phyloP scores from a whole-genome alignment of 2,329 filamentous ascomycete genomes.

The Pseudogymnoascus sp. region DNA sequence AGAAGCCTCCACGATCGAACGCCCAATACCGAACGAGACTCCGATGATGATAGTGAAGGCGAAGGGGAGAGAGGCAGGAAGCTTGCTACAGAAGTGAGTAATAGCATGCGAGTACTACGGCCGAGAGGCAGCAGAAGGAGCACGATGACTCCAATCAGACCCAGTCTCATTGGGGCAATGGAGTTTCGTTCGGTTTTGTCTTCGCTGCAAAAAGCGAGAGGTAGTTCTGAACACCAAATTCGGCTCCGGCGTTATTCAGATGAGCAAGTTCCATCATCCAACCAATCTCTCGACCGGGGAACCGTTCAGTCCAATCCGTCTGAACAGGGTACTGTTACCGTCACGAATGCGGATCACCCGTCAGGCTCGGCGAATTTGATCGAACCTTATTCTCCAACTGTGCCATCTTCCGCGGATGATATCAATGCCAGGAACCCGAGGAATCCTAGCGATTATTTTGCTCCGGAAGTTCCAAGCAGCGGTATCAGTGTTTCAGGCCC shows the following conservation, averaged over 20 bases:
- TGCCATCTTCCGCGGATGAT: slow-evolving; percentile 25
- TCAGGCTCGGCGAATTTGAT: slow-evolving; percentile 19
- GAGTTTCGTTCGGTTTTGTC: slow-evolving; percentile 88
- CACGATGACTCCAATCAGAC: slow-evolving; percentile 77
- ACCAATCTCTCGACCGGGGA: background rate
- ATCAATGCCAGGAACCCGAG: slow-evolving; percentile 6
- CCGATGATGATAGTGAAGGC: slow-evolving; percentile 36
- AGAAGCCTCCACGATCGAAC: slow-evolving; percentile 32
- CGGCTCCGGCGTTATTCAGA: slow-evolving; percentile 63
- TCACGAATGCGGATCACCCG: slow-evolving; percentile 35
- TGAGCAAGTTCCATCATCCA: slow-evolving; percentile 38
- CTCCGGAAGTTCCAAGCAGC: slow-evolving; percentile 24
- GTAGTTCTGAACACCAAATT: slow-evolving; percentile 62
- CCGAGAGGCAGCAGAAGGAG: slow-evolving; percentile 57
- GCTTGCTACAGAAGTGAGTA: slow-evolving; percentile 74
- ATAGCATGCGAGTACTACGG: slow-evolving; percentile 83
- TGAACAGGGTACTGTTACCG: slow-evolving; percentile 19
- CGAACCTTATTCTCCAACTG: background rate
- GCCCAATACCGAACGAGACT: slow-evolving; percentile 29
- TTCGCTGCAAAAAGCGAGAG: slow-evolving; percentile 76
- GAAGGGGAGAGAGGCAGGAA: slow-evolving; percentile 52
- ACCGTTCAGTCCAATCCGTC: background rate
- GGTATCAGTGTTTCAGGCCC: slow-evolving; percentile 33
- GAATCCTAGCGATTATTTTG: slow-evolving; percentile 21
- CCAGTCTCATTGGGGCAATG: slow-evolving; percentile 84